phyloP scores from a whole-genome alignment of 129 eudicot genomes.

The Gnaphalium uliginosum region DNA sequence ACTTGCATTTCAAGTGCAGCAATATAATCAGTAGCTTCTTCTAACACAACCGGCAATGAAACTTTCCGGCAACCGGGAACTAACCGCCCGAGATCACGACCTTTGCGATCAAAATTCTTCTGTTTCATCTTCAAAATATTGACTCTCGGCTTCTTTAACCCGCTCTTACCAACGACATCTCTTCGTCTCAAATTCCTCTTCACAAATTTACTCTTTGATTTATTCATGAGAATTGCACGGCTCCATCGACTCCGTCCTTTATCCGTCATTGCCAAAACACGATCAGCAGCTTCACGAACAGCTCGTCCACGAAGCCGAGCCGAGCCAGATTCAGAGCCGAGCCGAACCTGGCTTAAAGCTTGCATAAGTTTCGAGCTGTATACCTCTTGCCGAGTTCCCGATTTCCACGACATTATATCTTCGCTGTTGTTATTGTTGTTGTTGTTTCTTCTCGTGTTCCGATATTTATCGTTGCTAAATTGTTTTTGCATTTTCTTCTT shows the following conservation, averaged over 20 bases:
- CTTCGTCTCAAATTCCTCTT: constrained; percentile 38
- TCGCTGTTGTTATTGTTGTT: background rate
- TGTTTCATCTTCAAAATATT: constrained; percentile 17
- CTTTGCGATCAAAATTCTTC: constrained; percentile 42
- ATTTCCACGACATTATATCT: constrained; percentile 42
- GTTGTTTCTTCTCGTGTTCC: background rate
- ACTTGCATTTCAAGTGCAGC: constrained; percentile 60
- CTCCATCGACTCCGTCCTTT: constrained; percentile 75
- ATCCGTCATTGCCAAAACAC: constrained; percentile 62
- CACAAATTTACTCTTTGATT: constrained; percentile 41
- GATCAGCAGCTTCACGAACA: constrained; percentile 65
- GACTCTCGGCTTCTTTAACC: constrained; percentile 28
- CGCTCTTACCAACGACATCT: constrained; percentile 26
- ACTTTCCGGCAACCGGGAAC: constrained; percentile 73
- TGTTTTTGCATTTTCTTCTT: constrained; percentile 23
- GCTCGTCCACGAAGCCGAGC: constrained; percentile 24
- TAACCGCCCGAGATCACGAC: constrained; percentile 54
- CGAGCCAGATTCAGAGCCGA: constrained; percentile 26
- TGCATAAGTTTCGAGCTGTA: constrained; percentile 54
- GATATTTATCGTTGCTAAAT: background rate
- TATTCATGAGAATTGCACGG: constrained; percentile 54
- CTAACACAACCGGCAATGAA: constrained; percentile 41
- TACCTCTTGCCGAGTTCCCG: constrained; percentile 38
- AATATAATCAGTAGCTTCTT: constrained; percentile 52
- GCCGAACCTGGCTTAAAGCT: constrained; percentile 43